Base-by-base conservation (phyloP, 495 filamentous ascomycete genomes). In the Penicillium longicatenatum region DNA sequence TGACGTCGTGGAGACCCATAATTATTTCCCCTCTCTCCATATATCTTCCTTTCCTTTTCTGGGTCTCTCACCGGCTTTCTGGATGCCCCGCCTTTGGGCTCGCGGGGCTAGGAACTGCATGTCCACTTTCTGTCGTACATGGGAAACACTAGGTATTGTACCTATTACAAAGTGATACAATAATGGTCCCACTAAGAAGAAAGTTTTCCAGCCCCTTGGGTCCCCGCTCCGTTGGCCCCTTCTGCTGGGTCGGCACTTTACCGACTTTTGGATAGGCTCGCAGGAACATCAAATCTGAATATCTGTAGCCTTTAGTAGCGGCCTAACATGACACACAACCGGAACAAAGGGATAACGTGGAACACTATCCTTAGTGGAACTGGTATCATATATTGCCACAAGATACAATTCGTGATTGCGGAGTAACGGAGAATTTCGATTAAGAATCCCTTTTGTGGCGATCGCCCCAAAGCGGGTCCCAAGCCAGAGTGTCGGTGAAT, bases 401-500 rank as follows among this genome's bases (percentile, higher is more conserved):
- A 35, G 10, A 12, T 35, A 35, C 10, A 6, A 35, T 3, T 35
- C 31, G n/a, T n/a, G n/a, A 35, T 10, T 6, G 26, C 26, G 26
- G 4, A 4, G 26, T 26, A 26, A 26, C 26, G 26, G 26, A 26
- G 26, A 26, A 26, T 26, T 26, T 5, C 26, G 26, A 35, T 35
- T 11, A 39, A 17, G 14, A 16, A 39, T 17, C 37, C 1, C 37
- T 14, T 35, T 6, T 52, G 26, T 58, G 41, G 49, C 57, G 65
- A 68, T 68, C 62, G 54, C 62, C 49, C 31, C 54, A 26, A 41
- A 63, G 59, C 56, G 55, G 62, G 63, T 58, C 63, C 53, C 19
- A 19, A 55, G 53, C 58, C 61, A 57, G 52, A 70, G 52, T 70
- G 64, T 70, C 64, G 67, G 67, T 70, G 67, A 67, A 67, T 65